Evolutionary conservation across 2,329 filamentous ascomycete genomes (phyloP), one percentile per base, ranked within the genome.

Genomic region (Chlorencoelia australis): DNA sequence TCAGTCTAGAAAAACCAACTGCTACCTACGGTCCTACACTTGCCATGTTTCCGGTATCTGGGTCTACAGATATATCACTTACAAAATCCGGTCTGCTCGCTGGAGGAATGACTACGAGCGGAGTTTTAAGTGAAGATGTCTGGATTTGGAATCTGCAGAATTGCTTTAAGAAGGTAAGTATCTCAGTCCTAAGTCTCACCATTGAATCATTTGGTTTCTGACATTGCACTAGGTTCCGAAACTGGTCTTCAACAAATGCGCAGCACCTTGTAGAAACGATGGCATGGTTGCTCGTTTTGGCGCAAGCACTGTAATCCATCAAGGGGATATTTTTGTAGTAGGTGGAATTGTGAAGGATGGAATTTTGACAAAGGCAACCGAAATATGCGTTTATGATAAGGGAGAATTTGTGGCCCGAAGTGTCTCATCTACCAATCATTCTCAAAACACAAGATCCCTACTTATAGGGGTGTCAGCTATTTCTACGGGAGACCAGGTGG

Each of bases 51-150:
- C 41, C 5, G 11, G 33, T 8, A 7, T 38, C 16, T 29, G 49
- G 46, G 25, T 56, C 45, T 27, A 4, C 30, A 5, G n/a, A 30
- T 30, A 2, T 15, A 7, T 50, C 59, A 16, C 56, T 57, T 28
- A 11, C n/a, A 21, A 52, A 44, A 4, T 68, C 68, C 37, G 87
- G 87, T 1, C 56, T 89, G 2, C 48, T 91, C 2, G 64, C 75
- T 13, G 87, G 87, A 13, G 88, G 88, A 0, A 79, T 93, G 51
- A 65, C 68, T 15, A 60, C 61, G 25, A 68, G 79, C 53, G 83
- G 81, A 3, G 63, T 68, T 7, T 64, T 93, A 10, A 60, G 75
- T 14, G 62, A 69, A 27, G 72, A 79, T 39, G 63, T 78, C 10
- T 79, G 81, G 64, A 60, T 63, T 33, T 93, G 84, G 83, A 63